Evolutionary conservation across 78 protist species (phyloP), one percentile per base, ranked within the genome.

Genomic region (Isochrysis galbana): DNA sequence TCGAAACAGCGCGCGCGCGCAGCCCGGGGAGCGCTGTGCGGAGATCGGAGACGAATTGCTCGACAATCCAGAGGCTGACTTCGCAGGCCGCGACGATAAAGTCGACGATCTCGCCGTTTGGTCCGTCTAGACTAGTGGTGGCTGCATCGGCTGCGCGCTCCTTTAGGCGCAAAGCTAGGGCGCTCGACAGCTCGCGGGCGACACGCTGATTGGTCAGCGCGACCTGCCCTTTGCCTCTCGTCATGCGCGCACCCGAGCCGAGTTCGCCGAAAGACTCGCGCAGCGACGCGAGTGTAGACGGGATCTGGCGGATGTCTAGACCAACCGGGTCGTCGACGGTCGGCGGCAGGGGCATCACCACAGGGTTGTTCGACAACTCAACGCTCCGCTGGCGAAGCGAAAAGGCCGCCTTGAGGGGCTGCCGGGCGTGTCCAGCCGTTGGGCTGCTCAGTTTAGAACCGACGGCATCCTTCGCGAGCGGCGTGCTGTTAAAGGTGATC

Each of bases 31-130:
- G 67, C 69, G 67, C 83, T 21, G 19, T 47, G 32, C 1, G 36
- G 34, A 89, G 0, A 54, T 89, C 91, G 54, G 91, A 5, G 32
- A 55, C 77, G 83, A 54, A 89, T 54, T 89, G 91, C 82, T 89
- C 91, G 36, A 41, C 91, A 39, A 89, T 54, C 91, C 91, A 89
- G 42, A 89, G 82, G 82, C 69, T 42, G 41, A 67, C 91, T 54
- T 89, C 83, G 55, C 83, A 89, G 26, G 54, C 91, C 47, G 82
- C 39, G 55, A 89, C 0, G 48, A 89, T 48, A 3, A 87, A 3
- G 91, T 87, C 91, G 78, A 87, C 72, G 11, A 54, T 36, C 83
- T 82, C 91, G 74, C 26, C 74, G 26, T 89, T 38, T 19, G 77
- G 46, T n/a, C n/a, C n/a, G n/a, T n/a, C n/a, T n/a, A n/a, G n/a